Percentiles rank a stretch among this genome's conserved stretches.
Evolutionary conservation across 495 filamentous ascomycete genomes (phyloP).

Genomic region (Cudoniella acicularis): DNA sequence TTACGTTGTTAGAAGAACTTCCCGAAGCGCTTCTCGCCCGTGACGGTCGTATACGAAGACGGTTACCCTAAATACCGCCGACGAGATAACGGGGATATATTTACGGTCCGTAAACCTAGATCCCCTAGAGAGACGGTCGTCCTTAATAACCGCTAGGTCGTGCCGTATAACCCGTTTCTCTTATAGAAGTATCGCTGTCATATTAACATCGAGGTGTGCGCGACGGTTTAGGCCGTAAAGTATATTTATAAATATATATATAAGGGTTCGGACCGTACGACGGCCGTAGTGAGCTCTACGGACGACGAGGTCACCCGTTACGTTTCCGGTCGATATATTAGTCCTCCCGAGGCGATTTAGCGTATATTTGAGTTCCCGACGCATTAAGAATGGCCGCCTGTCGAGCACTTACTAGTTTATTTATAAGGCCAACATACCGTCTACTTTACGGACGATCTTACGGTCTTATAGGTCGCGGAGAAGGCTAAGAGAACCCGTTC

Average conservation of each 20-base stretch:
- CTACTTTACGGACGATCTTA: conserved; percentile 14
- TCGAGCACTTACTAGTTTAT: conserved; percentile 8
- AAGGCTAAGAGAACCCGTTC: too few species aligned
- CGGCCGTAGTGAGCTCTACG: neutral
- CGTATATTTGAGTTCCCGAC: conserved; percentile 18
- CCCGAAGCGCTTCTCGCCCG: neutral
- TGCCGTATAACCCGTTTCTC: conserved; percentile 18
- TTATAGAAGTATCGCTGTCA: conserved; percentile 5
- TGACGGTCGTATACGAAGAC: neutral
- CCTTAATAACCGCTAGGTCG: conserved; percentile 16
- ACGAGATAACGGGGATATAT: neutral
- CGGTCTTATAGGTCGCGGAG: neutral
- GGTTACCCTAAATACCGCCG: neutral
- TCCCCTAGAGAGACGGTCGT: neutral
- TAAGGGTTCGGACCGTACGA: conserved; percentile 16
- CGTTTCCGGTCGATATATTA: conserved; percentile 14
- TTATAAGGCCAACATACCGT: conserved; percentile 6
- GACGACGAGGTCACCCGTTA: conserved; percentile 15
- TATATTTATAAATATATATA: conserved; percentile 25
- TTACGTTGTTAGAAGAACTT: neutral
- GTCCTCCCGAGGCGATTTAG: conserved; percentile 14
- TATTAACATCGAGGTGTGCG: conserved; percentile 20
- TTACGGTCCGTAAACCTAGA: conserved; percentile 6
- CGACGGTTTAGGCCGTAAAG: conserved; percentile 7
- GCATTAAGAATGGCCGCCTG: conserved; percentile 13